These are phyloP conservation scores for Mortierella alpina DNA, from an alignment of 192 early-diverging fungal genomes.

Conservation along the genomic window DNA sequence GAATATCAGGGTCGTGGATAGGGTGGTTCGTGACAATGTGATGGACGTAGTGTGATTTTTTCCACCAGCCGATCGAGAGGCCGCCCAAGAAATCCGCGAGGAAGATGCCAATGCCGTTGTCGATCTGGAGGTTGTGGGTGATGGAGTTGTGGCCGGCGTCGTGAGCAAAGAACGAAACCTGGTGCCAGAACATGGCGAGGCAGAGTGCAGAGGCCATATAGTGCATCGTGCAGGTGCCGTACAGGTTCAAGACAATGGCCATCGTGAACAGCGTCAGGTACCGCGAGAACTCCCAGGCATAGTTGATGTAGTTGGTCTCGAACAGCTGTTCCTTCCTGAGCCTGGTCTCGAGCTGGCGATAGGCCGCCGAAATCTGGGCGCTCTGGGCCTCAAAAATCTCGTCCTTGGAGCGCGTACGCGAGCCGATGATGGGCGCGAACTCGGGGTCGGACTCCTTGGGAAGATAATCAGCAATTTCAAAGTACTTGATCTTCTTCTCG, in stretches of 20 bases:
- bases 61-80: constrained; percentile 97
- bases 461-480: constrained; percentile 80
- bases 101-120: constrained; percentile 85
- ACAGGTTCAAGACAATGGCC: constrained; percentile 55
- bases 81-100: constrained; percentile 88
- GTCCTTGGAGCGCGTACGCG: constrained; percentile 22
- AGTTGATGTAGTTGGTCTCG: constrained; percentile 67
- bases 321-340: constrained; percentile 74
- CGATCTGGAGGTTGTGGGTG: constrained; percentile 76
- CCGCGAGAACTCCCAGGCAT: constrained; percentile 62
- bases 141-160: constrained; percentile 98
- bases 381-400: constrained; percentile 34
- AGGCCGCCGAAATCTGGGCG: constrained; percentile 53
- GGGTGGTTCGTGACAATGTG: constrained; percentile 96
- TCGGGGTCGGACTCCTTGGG: constrained; percentile 42
- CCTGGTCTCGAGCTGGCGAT: constrained; percentile 72
- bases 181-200: constrained; percentile 87
- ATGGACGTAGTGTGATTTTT: constrained; percentile 96
- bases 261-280: constrained; percentile 60
- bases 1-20: constrained; percentile 97
- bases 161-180: constrained; percentile 93
- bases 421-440: constrained; percentile 40
- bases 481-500: constrained; percentile 78
- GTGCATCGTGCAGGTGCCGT: constrained; percentile 63
- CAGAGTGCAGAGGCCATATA: constrained; percentile 67